Percentiles rank a stretch among this genome's conserved stretches.
Conservation (phyloP, 202 grass and related monocot species). For the Dendrocalamus latiflorus region DNA sequence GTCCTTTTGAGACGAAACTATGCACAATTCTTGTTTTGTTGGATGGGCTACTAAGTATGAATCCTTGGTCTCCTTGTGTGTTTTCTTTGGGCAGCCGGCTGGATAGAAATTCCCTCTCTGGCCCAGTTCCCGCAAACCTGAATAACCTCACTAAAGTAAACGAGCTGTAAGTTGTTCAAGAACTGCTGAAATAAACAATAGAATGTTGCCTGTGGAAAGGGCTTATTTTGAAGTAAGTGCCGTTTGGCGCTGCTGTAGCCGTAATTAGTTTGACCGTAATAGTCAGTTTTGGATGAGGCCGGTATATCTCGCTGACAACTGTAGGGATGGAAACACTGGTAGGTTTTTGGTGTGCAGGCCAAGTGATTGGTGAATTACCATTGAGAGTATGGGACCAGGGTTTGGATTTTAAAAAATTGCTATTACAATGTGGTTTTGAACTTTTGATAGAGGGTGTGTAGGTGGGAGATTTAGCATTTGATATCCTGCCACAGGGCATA, state of each 20-base stretch:
- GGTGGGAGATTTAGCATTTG: not conserved
- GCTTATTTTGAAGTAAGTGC: not conserved
- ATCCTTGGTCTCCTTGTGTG: no score
- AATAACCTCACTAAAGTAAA: no score
- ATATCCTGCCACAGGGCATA: not conserved
- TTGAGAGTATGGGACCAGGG: not conserved
- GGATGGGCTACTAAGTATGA: no score
- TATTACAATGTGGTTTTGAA: not conserved
- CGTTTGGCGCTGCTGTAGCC: not conserved
- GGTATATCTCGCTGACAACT: not conserved
- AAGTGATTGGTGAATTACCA: not conserved
- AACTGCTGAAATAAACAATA: no score
- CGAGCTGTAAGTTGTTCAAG: no score
- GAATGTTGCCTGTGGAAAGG: not conserved
- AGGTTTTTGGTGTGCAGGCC: not conserved
- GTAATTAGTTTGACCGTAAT: not conserved
- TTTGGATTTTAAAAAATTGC: no score
- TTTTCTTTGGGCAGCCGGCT: no score
- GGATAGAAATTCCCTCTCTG: no score
- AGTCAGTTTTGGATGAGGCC: not conserved
- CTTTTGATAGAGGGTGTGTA: not conserved
- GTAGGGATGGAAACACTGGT: not conserved
- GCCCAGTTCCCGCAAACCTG: no score
- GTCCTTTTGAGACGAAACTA: no score
- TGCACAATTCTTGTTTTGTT: no score